Conservation (phyloP, 1,139 yeast genomes). For the Yamadazyma conglobata region DNA sequence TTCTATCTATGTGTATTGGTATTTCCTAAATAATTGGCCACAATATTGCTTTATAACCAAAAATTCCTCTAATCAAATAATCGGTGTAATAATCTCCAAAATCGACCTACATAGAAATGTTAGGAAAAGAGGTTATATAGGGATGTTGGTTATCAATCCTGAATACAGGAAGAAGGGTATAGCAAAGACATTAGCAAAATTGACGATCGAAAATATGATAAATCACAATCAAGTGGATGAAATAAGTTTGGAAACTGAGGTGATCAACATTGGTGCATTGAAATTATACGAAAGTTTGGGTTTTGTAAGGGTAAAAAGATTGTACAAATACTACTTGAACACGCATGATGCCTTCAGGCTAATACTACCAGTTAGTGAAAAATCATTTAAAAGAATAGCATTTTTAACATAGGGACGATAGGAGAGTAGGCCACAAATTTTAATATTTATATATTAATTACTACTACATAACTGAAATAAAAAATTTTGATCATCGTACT, state of each 20-base stretch:
- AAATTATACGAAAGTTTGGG: slow-evolving; percentile 82
- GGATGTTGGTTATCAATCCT: slow-evolving; percentile 87
- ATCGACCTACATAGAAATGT: slow-evolving; percentile 74
- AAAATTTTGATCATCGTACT: not conserved
- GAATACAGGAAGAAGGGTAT: slow-evolving; percentile 73
- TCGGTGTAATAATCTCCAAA: slow-evolving; percentile 85
- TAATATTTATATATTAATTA: slow-evolving; percentile 1
- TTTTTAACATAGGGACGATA: slow-evolving; percentile 29
- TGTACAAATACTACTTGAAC: slow-evolving; percentile 82
- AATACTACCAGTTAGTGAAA: slow-evolving; percentile 41
- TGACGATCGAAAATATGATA: slow-evolving; percentile 66
- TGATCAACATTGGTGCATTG: slow-evolving; percentile 73
- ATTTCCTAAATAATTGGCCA: slow-evolving; percentile 45
- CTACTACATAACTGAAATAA: slow-evolving; percentile 1
- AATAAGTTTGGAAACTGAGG: slow-evolving; percentile 88
- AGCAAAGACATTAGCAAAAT: slow-evolving; percentile 66
- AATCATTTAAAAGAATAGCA: slow-evolving; percentile 29
- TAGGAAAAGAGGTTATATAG: slow-evolving; percentile 83
- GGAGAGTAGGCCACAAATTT: no score
- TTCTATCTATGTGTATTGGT: slow-evolving; percentile 49
- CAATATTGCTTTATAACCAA: slow-evolving; percentile 42
- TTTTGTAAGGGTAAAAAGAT: slow-evolving; percentile 73
- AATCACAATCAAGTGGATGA: slow-evolving; percentile 66
- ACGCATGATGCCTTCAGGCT: slow-evolving; percentile 90
- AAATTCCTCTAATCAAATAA: slow-evolving; percentile 20